phyloP scores from a whole-genome alignment of 179 eudicot genomes.

The Spergularia azorica region DNA sequence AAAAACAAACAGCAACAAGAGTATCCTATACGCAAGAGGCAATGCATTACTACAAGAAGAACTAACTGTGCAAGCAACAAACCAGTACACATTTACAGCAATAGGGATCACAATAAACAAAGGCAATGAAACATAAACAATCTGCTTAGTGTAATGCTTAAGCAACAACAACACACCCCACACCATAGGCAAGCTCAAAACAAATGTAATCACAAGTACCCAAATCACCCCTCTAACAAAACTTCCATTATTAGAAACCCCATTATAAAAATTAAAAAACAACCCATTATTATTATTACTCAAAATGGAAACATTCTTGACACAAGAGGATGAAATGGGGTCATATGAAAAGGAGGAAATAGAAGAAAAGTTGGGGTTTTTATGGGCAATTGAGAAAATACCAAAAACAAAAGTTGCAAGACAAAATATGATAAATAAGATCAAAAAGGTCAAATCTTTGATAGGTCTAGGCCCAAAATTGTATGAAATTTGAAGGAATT shows the following conservation, averaged over 20 bases:
- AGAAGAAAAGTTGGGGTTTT: conserved; percentile 52
- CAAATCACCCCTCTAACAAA: conserved; percentile 57
- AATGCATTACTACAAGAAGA: conserved; percentile 64
- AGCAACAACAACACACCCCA: conserved; percentile 64
- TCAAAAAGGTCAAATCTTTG: conserved; percentile 76
- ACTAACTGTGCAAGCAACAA: conserved; percentile 78
- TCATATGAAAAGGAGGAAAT: conserved; percentile 62
- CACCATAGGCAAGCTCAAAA: conserved; percentile 67
- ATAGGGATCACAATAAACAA: conserved; percentile 67
- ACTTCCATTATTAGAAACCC: conserved; percentile 29
- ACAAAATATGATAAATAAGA: conserved; percentile 56
- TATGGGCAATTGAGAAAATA: conserved; percentile 61
- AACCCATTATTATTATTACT: conserved; percentile 9
- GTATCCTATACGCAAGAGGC: conserved; percentile 71
- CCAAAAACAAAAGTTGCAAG: conserved; percentile 76
- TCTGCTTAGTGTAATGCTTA: conserved; percentile 75
- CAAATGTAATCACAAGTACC: conserved; percentile 71
- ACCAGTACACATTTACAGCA: conserved; percentile 79
- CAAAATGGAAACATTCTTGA: background rate
- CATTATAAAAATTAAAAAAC: background rate
- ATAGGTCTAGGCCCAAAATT: conserved; percentile 56
- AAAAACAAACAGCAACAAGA: conserved; percentile 70
- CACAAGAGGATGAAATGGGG: conserved; percentile 58
- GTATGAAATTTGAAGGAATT: conserved; percentile 77
- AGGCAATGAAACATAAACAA: conserved; percentile 79